Percentiles rank a stretch among this genome's conserved stretches.
Conservation (phyloP, 768 basidiomycete species). For the Pisolithus sp. region DNA sequence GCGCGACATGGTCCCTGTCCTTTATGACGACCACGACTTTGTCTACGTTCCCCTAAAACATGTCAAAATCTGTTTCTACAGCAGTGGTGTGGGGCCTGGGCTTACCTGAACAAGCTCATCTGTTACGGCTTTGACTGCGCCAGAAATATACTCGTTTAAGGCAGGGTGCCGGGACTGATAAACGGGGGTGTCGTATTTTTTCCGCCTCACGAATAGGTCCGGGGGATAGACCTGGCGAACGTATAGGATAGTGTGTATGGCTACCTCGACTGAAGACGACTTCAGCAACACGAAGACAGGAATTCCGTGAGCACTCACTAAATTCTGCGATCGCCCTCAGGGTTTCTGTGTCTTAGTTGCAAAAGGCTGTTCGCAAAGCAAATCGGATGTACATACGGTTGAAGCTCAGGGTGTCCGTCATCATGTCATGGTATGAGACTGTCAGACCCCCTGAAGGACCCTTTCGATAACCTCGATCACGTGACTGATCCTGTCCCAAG, state of each 20-base stretch:
- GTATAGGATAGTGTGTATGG: conserved; percentile 88
- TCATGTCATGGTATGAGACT: conserved; percentile 11
- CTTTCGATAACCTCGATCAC: background rate
- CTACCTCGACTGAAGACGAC: conserved; percentile 71
- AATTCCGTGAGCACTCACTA: conserved; percentile 37
- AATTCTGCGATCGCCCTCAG: conserved; percentile 65
- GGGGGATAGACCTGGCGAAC: conserved; percentile 87
- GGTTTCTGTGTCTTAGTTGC: conserved; percentile 39
- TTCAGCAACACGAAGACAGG: conserved; percentile 3
- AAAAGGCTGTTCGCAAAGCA: background rate
- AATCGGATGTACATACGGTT: conserved; percentile 28
- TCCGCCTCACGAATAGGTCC: conserved; percentile 79
- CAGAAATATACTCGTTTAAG: conserved; percentile 85
- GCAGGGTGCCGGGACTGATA: conserved; percentile 91
- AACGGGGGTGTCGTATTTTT: conserved; percentile 87
- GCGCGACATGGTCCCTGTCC: conserved; percentile 64
- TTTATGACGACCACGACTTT: conserved; percentile 84
- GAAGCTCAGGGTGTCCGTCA: conserved; percentile 32
- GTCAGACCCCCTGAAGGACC: no score
- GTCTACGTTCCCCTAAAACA: conserved; percentile 62
- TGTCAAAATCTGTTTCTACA: background rate
- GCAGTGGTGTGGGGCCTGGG: background rate
- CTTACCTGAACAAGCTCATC: conserved; percentile 68
- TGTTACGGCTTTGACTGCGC: conserved; percentile 72
- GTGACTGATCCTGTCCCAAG: background rate